Evolutionary conservation across 352 stramenopile genomes (phyloP).

Genomic region (Globisporangium heterothallicum): DNA sequence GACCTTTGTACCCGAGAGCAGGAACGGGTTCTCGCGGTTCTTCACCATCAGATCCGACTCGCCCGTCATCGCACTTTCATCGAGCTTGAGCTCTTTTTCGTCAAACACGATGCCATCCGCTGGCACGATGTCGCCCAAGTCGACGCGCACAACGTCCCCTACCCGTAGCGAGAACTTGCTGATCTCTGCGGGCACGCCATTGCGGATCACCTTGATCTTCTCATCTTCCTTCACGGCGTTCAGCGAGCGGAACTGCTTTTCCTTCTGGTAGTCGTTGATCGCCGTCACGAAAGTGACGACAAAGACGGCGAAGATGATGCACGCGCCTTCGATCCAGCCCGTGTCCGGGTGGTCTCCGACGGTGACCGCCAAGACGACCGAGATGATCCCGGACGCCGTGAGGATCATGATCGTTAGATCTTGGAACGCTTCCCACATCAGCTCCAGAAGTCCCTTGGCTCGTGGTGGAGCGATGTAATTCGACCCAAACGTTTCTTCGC

Average conservation of each 20-base stretch:
- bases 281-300: constrained; percentile 89
- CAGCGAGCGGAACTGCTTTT: constrained; percentile 85
- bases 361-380: constrained; percentile 40
- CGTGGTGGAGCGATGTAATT: constrained; percentile 64
- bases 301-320: constrained; percentile 89
- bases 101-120: constrained; percentile 88
- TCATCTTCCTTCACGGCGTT: constrained; percentile 83
- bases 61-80: constrained; percentile 91
- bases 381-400: constrained; percentile 45
- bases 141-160: constrained; percentile 82
- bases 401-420: constrained; percentile 73
- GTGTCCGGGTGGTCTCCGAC: constrained; percentile 54
- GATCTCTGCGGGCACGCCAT: constrained; percentile 53
- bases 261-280: constrained; percentile 91
- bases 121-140: constrained; percentile 86
- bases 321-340: constrained; percentile 88
- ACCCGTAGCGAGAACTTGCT: constrained; percentile 80
- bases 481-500: constrained; percentile 53
- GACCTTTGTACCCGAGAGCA: constrained; percentile 93
- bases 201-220: constrained; percentile 82
- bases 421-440: constrained; percentile 90
- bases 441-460: constrained; percentile 48
- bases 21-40: constrained; percentile 83
- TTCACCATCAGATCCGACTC: constrained; percentile 89
- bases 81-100: constrained; percentile 85